Percentiles rank a stretch among this genome's conserved stretches.
These are phyloP conservation scores for Botrytis sinoallii DNA, from an alignment of 2,329 filamentous ascomycete genomes.

Conservation along the genomic window DNA sequence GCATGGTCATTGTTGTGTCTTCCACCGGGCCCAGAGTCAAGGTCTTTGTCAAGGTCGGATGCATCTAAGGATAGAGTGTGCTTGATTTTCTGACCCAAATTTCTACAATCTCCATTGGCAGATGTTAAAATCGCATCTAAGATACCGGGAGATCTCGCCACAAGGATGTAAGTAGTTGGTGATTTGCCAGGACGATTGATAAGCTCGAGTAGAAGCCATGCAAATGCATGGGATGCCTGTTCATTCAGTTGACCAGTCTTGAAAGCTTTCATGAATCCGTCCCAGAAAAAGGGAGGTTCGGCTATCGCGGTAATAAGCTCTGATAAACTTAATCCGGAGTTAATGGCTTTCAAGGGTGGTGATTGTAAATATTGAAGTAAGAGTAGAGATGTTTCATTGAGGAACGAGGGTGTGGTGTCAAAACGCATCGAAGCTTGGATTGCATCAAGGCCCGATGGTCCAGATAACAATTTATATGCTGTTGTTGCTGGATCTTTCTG, in stretches of 20 bases:
- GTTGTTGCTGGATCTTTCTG: slow-evolving; percentile 43
- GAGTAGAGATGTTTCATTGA: slow-evolving; percentile 41
- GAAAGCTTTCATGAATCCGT: slow-evolving; percentile 36
- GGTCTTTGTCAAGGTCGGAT: slow-evolving; percentile 20
- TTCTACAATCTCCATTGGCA: slow-evolving; percentile 34
- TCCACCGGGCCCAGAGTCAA: slow-evolving; percentile 50
- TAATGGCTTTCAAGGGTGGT: slow-evolving; percentile 28
- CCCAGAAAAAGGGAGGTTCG: slow-evolving; percentile 52
- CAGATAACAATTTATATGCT: slow-evolving; percentile 43
- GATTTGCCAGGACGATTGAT: slow-evolving; percentile 38
- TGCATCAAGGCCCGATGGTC: slow-evolving; percentile 36
- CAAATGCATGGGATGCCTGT: slow-evolving; percentile 37
- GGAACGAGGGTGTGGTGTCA: slow-evolving; percentile 43
- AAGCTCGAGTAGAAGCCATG: slow-evolving; percentile 46
- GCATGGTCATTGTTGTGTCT: slow-evolving; percentile 71
- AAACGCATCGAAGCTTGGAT: slow-evolving; percentile 45
- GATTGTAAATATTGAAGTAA: slow-evolving; percentile 40
- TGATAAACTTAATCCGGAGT: slow-evolving; percentile 39
- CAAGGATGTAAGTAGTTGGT: slow-evolving; percentile 29
- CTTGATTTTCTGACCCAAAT: slow-evolving; percentile 43
- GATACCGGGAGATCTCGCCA: slow-evolving; percentile 35
- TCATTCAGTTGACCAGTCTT: slow-evolving; percentile 31
- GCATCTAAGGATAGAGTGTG: slow-evolving; percentile 36
- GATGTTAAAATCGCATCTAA: slow-evolving; percentile 29
- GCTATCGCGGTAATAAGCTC: slow-evolving; percentile 47